Base-by-base conservation (phyloP, 2,329 filamentous ascomycete genomes). In the Chaetomiaceae sp. region DNA sequence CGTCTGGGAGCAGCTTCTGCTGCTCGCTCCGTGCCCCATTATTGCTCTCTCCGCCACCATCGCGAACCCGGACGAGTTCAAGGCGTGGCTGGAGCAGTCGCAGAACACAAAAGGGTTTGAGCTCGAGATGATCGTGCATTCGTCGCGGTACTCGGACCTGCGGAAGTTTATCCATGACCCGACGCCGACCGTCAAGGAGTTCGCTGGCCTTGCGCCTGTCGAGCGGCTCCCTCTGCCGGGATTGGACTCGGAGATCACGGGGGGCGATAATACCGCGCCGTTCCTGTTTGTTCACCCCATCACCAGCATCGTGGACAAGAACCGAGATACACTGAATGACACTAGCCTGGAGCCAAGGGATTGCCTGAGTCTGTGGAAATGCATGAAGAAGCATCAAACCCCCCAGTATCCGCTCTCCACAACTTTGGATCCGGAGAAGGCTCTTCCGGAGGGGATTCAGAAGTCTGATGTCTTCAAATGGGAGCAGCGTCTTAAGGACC, bases 81-180 rank as follows among this genome's bases (percentile, higher is more conserved):
- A 17, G 22, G n/a, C 22, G 3, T 38, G 36, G 22, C n/a, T 27
- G 1, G 36, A 38, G 36, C 36, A 15, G 22, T 27, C 36, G 6
- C 36, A 38, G n/a, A 38, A 38, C 4, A 10, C 15, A 3, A 38
- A 38, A 11, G 36, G 36, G 22, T 38, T 38, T 9, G 36, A 27
- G 8, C 22, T 38, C n/a, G 36, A 38, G 36, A 38, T 29, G 36
- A 38, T 38, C 4, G 36, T 38, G 8, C 36, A 38, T n/a, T 38
- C 36, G 22, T 38, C 36, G 22, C 24, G 36, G 15, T 38, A 27
- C 11, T 38, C 36, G 36, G 36, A 38, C 22, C 20, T 24, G 11
- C 36, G 36, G 19, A 38, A 26, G 20, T 38, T 38, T 15, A 11
- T 38, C 22, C 22, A 38, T 24, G 22, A 38, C 10, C 36, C 36